Base-by-base conservation (phyloP, 306 rosid genomes). In the Vigna mungo region DNA sequence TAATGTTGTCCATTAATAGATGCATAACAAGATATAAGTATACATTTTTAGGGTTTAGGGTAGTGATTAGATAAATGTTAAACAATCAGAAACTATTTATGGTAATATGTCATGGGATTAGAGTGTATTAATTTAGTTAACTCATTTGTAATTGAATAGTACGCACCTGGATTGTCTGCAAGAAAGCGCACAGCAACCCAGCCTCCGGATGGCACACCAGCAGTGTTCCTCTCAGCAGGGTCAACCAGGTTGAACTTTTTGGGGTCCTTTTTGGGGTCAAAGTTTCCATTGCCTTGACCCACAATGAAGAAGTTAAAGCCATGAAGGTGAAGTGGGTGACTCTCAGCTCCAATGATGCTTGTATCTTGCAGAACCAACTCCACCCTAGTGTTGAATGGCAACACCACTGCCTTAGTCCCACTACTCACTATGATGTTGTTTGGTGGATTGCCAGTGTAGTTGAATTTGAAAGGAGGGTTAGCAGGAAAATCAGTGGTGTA, bases 311-410 rank as follows among this genome's bases (percentile, higher is more conserved):
- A 91, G 68, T 89, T 91, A 48, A 84, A 91, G 1, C 96, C 96
- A 76, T 91, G 96, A 66, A 91, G 90, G 53, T 91, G 96, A 82
- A 91, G 89, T 5, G 96, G 96, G 80, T 91, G 96, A 71, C 92
- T 89, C 83, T 91, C 92, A 2, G 96, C 90, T 6, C 84, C 87
- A 76, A 89, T 77, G 10, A 91, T 86, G 78, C 89, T 87, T 4
- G 96, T 91, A 74, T 91, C 96, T 63, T 91, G 96, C 55, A 91
- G 54, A 5, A 89, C 83, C 68, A 91, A 5, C 82, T 89, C 96
- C 63, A 91, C 93, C 7, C 70, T 88, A 1, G 89, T 9, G n/a
- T 89, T 89, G 68, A 74, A 91, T 15, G 89, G 87, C 53, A 91
- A 78, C 52, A 65, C 85, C 71, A 61, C 89, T 23, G 48, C 84